Percentiles rank a stretch among this genome's conserved stretches.
phyloP scores from a whole-genome alignment of 768 basidiomycete genomes.

The Leccinum variicolor region DNA sequence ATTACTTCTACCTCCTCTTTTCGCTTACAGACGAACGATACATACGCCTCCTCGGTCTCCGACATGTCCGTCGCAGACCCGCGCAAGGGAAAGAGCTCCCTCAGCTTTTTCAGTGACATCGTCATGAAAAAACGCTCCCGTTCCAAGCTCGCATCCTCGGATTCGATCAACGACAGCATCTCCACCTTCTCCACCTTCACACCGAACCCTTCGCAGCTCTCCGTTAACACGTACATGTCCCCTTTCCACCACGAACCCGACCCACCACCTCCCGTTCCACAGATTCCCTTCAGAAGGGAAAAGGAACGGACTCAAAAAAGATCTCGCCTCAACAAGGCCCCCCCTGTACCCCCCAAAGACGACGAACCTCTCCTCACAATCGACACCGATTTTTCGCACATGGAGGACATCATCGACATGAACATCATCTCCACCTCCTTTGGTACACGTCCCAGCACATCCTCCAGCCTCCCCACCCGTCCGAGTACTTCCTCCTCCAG shows the following conservation, averaged over 20 bases:
- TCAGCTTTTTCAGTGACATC: constrained; percentile 38
- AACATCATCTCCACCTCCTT: constrained; percentile 6
- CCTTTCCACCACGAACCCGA: background rate
- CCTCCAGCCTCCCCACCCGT: constrained; percentile 19
- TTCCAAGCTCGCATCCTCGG: constrained; percentile 38
- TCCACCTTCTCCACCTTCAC: constrained; percentile 37
- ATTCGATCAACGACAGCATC: constrained; percentile 22
- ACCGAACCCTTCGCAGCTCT: constrained; percentile 33
- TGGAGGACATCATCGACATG: constrained; percentile 78
- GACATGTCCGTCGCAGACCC: constrained; percentile 35
- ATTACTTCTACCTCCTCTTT: constrained; percentile 32
- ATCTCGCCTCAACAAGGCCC: background rate
- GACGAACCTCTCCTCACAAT: constrained; percentile 22
- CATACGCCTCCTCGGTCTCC: constrained; percentile 28
- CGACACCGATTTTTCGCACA: constrained; percentile 44
- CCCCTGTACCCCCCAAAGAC: background rate
- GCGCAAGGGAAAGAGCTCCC: constrained; percentile 49
- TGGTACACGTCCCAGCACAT: constrained; percentile 19
- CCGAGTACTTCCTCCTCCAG: constrained; percentile 17
- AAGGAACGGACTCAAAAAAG: constrained; percentile 22
- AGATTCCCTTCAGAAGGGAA: constrained; percentile 27
- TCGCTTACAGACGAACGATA: constrained; percentile 29
- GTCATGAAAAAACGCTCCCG: constrained; percentile 39
- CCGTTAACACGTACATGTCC: constrained; percentile 19
- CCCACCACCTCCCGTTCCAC: constrained; percentile 5